Percentiles rank a stretch among this genome's conserved stretches.
These are phyloP conservation scores for Fusarium falciforme DNA, from an alignment of 2,329 filamentous ascomycete species.

Conservation along the genomic window DNA sequence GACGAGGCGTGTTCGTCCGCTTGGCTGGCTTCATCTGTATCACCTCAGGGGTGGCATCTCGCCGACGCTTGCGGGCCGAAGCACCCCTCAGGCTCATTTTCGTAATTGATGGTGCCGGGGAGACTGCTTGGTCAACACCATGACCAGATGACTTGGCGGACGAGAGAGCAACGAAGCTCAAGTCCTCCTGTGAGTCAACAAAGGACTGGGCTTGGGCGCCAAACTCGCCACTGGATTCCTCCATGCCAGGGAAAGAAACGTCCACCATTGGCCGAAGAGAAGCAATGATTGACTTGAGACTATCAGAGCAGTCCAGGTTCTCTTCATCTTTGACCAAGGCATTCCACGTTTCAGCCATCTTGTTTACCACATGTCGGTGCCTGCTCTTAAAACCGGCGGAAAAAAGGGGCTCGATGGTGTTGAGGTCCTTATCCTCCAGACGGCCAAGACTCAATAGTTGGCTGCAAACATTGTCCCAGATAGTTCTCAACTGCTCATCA, in stretches of 20 bases:
- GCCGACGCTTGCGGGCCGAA: slow-evolving; percentile 44
- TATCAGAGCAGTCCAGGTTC: slow-evolving; percentile 71
- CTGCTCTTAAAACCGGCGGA: slow-evolving; percentile 68
- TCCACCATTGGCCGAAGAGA: slow-evolving; percentile 67
- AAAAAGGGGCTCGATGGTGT: slow-evolving; percentile 65
- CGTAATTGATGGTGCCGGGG: slow-evolving; percentile 25
- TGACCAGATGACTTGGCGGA: slow-evolving; percentile 46
- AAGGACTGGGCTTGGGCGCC: slow-evolving; percentile 56
- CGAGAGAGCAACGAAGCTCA: slow-evolving; percentile 47
- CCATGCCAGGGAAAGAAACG: slow-evolving; percentile 58
- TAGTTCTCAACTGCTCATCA: slow-evolving; percentile 53
- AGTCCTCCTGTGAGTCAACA: slow-evolving; percentile 62
- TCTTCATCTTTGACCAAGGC: slow-evolving; percentile 71
- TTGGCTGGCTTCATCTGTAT: slow-evolving; percentile 41
- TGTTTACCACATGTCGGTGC: slow-evolving; percentile 65
- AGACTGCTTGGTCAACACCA: slow-evolving; percentile 28
- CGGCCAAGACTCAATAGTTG: slow-evolving; percentile 51
- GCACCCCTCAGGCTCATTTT: slow-evolving; percentile 36
- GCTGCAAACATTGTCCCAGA: slow-evolving; percentile 64
- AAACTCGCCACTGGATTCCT: slow-evolving; percentile 52
- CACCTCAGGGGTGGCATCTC: slow-evolving; percentile 44
- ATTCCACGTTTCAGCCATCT: slow-evolving; percentile 73
- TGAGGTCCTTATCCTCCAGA: slow-evolving; percentile 59
- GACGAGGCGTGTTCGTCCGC: slow-evolving; percentile 58
- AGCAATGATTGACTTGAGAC: slow-evolving; percentile 71